phyloP scores from a whole-genome alignment of 192 early-diverging fungal species.

The Dimargaris verticillata region DNA sequence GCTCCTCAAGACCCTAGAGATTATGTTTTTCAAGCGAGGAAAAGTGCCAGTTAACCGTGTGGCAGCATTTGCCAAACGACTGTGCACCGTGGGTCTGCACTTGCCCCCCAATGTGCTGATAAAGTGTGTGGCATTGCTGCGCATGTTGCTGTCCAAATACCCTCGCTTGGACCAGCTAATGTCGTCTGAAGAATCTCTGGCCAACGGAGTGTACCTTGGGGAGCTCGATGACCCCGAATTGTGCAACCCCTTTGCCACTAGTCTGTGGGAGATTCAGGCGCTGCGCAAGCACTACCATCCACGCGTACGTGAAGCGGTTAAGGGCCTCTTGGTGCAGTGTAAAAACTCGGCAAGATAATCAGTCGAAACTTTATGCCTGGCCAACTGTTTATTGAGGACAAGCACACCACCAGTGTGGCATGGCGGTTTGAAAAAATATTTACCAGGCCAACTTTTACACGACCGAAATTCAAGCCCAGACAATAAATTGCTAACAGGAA shows the following conservation, averaged over 20 bases:
- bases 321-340: slow-evolving; percentile 2
- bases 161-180: slow-evolving; percentile 43
- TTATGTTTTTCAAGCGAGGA: slow-evolving; percentile 65
- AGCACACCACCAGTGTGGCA: no score
- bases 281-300: slow-evolving; percentile 28
- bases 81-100: slow-evolving; percentile 50
- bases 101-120: slow-evolving; percentile 59
- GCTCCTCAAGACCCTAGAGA: slow-evolving; percentile 64
- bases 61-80: slow-evolving; percentile 79
- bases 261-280: slow-evolving; percentile 70
- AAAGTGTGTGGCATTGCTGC: slow-evolving; percentile 39
- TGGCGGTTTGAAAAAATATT: no score
- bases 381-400: no score
- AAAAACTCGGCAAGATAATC: neutral
- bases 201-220: slow-evolving; percentile 62
- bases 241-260: slow-evolving; percentile 87
- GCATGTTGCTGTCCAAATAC: slow-evolving; percentile 32
- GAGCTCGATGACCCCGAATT: slow-evolving; percentile 81
- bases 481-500: no score
- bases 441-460: no score
- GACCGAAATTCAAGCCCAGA: no score
- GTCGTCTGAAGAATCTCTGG: slow-evolving; percentile 33
- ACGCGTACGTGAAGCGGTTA: slow-evolving; percentile 19
- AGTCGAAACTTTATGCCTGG: no score
- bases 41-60: slow-evolving; percentile 62